A percentile compares a stretch with the other conserved stretches of the same genome.
These are phyloP conservation scores for Sequoia sempervirens DNA, from an alignment of 75 land plant species.

Conservation along the genomic window DNA sequence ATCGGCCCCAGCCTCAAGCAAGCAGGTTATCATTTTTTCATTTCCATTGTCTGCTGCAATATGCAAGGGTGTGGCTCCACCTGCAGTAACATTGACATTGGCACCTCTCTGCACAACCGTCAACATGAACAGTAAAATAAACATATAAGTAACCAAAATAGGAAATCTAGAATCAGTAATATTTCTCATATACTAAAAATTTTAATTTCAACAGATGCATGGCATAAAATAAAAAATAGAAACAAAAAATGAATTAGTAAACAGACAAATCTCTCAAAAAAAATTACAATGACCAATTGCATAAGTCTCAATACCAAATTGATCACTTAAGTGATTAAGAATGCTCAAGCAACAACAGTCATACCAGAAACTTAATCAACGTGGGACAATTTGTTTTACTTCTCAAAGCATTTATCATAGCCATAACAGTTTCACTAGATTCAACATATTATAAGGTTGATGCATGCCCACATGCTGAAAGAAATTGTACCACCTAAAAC, in stretches of 20 bases:
- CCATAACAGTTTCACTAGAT: background rate
- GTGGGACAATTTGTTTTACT: background rate
- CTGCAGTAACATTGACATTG: conserved; percentile 72
- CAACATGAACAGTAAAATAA: background rate
- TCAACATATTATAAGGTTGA: background rate
- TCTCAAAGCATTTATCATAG: background rate
- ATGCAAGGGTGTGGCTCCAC: conserved; percentile 92
- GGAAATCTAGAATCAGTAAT: background rate
- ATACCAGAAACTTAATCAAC: background rate
- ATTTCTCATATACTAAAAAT: background rate
- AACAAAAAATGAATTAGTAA: background rate
- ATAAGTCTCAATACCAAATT: too few species aligned
- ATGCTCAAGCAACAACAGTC: background rate
- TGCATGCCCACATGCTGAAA: background rate
- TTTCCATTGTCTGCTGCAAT: conserved; percentile 92
- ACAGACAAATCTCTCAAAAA: background rate
- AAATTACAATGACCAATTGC: too few species aligned
- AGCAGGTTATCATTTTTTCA: conserved; percentile 54
- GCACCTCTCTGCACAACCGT: conserved; percentile 70
- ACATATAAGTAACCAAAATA: too few species aligned
- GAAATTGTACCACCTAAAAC: background rate
- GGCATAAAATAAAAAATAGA: background rate
- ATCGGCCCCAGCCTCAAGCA: conserved; percentile 87
- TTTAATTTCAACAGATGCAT: background rate
- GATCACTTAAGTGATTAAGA: background rate